phyloP scores from a whole-genome alignment of 805 yeast species.

The Jamesozyma jinghongensis region DNA sequence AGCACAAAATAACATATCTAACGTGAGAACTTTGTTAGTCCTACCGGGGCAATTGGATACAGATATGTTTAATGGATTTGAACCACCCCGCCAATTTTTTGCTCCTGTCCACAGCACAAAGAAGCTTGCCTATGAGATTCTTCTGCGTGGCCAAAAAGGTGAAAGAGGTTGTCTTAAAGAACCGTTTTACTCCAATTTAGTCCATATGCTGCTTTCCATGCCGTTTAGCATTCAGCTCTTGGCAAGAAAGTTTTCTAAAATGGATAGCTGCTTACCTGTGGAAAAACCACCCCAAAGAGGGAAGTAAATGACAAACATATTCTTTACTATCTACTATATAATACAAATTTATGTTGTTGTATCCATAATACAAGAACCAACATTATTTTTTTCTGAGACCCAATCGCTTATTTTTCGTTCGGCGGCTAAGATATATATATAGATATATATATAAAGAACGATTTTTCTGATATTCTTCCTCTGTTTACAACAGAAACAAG shows the following conservation, averaged over 20 bases:
- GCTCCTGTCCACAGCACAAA: conserved; percentile 69
- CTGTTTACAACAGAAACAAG: no score
- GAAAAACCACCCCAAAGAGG: conserved; percentile 5
- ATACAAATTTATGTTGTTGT: no score
- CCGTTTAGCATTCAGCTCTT: conserved; percentile 48
- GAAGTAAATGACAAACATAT: no score
- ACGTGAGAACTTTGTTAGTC: conserved; percentile 62
- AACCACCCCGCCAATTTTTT: conserved; percentile 60
- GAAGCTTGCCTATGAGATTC: conserved; percentile 48
- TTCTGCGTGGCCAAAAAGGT: conserved; percentile 49
- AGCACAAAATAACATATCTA: conserved; percentile 35
- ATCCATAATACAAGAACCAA: no score
- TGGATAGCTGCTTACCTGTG: conserved; percentile 43
- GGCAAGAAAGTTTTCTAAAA: conserved; percentile 49
- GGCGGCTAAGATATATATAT: no score
- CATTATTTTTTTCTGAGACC: no score
- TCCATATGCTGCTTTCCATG: conserved; percentile 57
- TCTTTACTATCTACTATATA: no score
- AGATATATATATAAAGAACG: no score
- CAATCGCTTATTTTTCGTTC: no score
- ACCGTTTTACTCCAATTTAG: conserved; percentile 64
- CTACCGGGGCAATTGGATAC: conserved; percentile 83
- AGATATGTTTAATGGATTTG: conserved; percentile 60
- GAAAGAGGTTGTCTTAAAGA: conserved; percentile 58
- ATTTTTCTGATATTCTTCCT: no score